Evolutionary conservation across 2,329 filamentous ascomycete genomes (phyloP).

Genomic region (Cryoendolithus antarcticus): DNA sequence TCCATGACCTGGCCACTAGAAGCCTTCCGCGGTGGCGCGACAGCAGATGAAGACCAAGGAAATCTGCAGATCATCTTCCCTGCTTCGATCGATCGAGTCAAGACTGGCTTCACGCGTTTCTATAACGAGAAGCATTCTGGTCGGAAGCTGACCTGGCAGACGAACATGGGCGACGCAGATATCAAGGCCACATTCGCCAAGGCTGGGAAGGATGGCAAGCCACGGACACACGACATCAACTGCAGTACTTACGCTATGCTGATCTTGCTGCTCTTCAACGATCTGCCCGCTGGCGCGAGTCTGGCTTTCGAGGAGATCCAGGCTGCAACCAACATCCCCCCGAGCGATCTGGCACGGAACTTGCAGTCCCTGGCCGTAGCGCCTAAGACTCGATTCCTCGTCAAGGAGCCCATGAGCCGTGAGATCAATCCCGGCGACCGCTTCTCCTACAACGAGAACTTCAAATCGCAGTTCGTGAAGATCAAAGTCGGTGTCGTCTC

Average conservation of each 20-base stretch:
- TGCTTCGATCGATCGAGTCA: conserved; percentile 57
- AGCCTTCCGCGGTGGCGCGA: conserved; percentile 55
- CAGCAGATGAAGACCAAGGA: conserved; percentile 22
- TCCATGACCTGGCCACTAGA: conserved; percentile 94
- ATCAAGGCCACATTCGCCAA: conserved; percentile 67
- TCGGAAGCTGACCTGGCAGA: conserved; percentile 73
- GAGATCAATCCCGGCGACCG: conserved; percentile 62
- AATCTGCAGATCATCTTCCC: conserved; percentile 59
- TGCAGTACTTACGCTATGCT: conserved; percentile 90
- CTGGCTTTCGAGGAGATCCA: conserved; percentile 68
- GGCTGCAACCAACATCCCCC: conserved; percentile 65
- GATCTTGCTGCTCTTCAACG: conserved; percentile 80
- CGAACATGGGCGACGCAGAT: conserved; percentile 70
- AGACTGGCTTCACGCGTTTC: conserved; percentile 76
- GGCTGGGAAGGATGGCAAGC: conserved; percentile 57
- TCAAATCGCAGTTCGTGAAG: conserved; percentile 69
- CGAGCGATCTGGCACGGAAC: conserved; percentile 60
- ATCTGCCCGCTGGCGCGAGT: conserved; percentile 40
- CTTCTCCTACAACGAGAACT: conserved; percentile 73
- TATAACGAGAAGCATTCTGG: conserved; percentile 82
- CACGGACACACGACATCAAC: conserved; percentile 75
- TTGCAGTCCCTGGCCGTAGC: conserved; percentile 72
- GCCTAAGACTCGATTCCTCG: conserved; percentile 68
- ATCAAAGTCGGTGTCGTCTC: conserved; percentile 82
- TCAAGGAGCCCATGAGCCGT: conserved; percentile 70